A percentile compares a stretch with the other conserved stretches of the same genome.
phyloP scores from a whole-genome alignment of 2,329 filamentous ascomycete species.

The Sclerotinia nivalis region DNA sequence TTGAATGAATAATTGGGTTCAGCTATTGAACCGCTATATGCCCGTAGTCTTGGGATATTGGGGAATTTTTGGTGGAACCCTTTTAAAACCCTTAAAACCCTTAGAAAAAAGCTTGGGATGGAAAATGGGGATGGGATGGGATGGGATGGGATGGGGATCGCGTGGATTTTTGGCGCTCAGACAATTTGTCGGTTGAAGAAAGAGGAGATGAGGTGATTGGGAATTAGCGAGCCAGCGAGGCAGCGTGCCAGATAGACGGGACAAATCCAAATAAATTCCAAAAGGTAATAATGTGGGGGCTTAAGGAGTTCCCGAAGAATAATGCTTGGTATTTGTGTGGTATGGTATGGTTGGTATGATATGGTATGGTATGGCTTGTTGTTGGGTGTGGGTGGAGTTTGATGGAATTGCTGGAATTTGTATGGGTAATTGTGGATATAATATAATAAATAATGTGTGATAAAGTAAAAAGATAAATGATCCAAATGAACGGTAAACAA shows the following conservation, averaged over 20 bases:
- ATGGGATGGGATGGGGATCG: neutral
- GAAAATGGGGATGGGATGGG: neutral
- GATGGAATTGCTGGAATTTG: neutral
- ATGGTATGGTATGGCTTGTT: neutral
- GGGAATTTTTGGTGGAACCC: neutral
- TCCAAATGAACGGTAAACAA: neutral
- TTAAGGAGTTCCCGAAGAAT: constrained; percentile 8
- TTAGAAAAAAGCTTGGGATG: neutral
- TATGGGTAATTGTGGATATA: constrained; percentile 9
- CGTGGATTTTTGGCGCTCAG: neutral
- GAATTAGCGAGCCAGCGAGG: constrained; percentile 23
- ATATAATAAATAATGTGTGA: neutral
- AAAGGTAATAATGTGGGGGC: constrained; percentile 18
- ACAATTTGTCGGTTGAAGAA: constrained; percentile 6
- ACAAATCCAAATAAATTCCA: neutral
- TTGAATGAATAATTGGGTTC: neutral
- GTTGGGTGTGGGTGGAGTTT: neutral
- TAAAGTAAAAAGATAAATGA: neutral
- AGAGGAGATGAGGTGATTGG: constrained; percentile 5
- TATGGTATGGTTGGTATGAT: neutral
- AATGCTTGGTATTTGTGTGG: neutral
- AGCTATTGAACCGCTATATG: neutral
- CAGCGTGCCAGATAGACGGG: constrained; percentile 21
- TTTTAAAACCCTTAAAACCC: too few relatives aligned
- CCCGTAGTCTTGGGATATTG: neutral